These are phyloP conservation scores for Oryza meridionalis DNA, from an alignment of 176 grass and related monocot genomes.

Conservation along the genomic window DNA sequence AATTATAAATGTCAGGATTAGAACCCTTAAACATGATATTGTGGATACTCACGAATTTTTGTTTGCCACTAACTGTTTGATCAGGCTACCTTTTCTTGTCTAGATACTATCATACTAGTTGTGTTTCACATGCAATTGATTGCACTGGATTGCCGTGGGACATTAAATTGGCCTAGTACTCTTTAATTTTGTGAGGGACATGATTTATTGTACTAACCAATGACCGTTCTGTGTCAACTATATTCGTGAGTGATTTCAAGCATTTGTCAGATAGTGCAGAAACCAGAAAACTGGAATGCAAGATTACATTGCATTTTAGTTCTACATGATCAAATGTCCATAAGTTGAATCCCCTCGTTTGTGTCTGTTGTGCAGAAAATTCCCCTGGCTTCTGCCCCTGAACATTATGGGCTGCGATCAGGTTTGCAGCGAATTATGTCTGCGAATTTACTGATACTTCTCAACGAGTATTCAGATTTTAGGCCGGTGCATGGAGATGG, in stretches of 20 bases:
- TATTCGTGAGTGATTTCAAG: conserved; percentile 10
- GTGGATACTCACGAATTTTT: too few relatives aligned
- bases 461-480: conserved; percentile 12
- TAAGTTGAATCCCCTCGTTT: conserved; percentile 22
- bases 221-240: conserved; percentile 1
- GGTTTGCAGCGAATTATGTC: not conserved
- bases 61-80: too few relatives aligned
- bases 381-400: not conserved
- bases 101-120: not conserved
- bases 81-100: not conserved
- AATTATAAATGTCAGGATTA: not conserved
- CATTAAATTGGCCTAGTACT: not conserved
- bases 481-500: conserved; percentile 43
- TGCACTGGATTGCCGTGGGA: not conserved
- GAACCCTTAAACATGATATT: not conserved
- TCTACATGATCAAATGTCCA: conserved; percentile 9
- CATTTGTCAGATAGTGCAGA: conserved; percentile 14
- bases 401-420: not conserved
- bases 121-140: not conserved
- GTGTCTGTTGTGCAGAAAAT: conserved; percentile 33
- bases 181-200: not conserved
- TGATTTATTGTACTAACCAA: conserved; percentile 12
- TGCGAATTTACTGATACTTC: not conserved
- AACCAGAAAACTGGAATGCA: not conserved
- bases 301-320: conserved; percentile 20